These are phyloP conservation scores for Hyphopichia homilentoma DNA, from an alignment of 805 yeast genomes.

Conservation along the genomic window DNA sequence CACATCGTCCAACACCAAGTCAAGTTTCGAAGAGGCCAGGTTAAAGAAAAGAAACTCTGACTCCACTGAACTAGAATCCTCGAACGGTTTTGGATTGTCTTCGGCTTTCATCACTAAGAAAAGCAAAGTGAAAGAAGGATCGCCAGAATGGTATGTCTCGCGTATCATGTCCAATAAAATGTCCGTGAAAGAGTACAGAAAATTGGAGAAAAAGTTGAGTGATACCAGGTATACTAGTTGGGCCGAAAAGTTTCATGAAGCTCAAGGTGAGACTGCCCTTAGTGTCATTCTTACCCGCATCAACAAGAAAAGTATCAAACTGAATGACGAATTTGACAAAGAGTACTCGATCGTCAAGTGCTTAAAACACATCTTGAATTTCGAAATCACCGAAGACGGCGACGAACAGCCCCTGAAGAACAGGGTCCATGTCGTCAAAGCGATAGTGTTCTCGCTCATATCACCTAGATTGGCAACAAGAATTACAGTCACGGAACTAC, in stretches of 20 bases:
- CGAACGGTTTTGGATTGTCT: constrained; percentile 9
- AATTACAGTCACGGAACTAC: constrained; percentile 37
- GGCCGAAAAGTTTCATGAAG: constrained; percentile 30
- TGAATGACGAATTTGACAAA: constrained; percentile 41
- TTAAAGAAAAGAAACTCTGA: constrained; percentile 10
- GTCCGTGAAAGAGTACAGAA: constrained; percentile 28
- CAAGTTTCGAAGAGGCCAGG: constrained; percentile 1
- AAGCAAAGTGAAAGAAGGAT: constrained; percentile 29
- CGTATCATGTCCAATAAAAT: constrained; percentile 33
- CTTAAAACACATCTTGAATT: constrained; percentile 30
- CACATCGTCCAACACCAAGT: neutral
- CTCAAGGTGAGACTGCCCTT: constrained; percentile 42
- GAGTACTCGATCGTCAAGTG: constrained; percentile 37
- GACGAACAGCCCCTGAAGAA: constrained; percentile 12
- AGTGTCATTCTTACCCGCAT: constrained; percentile 35
- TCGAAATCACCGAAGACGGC: constrained; percentile 15
- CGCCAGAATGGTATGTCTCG: constrained; percentile 40
- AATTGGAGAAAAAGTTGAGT: constrained; percentile 29
- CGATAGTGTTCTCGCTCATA: constrained; percentile 34
- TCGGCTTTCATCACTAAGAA: constrained; percentile 13
- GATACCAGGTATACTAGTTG: constrained; percentile 22
- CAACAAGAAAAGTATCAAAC: constrained; percentile 40
- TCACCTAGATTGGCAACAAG: constrained; percentile 40
- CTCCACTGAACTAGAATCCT: constrained; percentile 1
- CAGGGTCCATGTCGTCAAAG: constrained; percentile 30